A percentile compares a stretch with the other conserved stretches of the same genome.
These are phyloP conservation scores for Silene conica DNA, from an alignment of 148 eudicot species.

Conservation along the genomic window DNA sequence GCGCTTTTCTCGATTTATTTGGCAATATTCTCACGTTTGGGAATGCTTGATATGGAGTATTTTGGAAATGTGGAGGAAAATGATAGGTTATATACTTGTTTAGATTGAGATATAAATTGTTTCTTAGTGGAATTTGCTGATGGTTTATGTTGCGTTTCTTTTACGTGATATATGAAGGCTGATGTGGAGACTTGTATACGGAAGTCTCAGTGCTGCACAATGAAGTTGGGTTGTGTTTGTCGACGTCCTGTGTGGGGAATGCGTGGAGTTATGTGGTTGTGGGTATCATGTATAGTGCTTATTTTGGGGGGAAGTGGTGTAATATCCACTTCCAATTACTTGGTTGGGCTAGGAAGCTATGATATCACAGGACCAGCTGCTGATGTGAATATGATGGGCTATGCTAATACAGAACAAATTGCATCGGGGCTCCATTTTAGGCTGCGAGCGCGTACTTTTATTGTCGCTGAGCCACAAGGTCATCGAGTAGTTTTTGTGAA, in stretches of 20 bases:
- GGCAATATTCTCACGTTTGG: background rate
- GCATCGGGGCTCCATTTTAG: slow-evolving; percentile 88
- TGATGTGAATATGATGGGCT: slow-evolving; percentile 99
- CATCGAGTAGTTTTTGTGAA: slow-evolving; percentile 74
- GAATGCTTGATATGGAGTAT: background rate
- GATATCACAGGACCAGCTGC: slow-evolving; percentile 99
- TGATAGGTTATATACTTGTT: background rate
- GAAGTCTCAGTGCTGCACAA: slow-evolving; percentile 15
- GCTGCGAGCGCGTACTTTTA: slow-evolving; percentile 84
- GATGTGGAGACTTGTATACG: slow-evolving; percentile 22
- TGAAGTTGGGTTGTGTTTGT: slow-evolving; percentile 30
- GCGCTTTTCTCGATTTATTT: background rate
- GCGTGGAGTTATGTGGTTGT: slow-evolving; percentile 37
- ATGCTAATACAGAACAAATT: slow-evolving; percentile 69
- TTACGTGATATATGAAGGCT: slow-evolving; percentile 23
- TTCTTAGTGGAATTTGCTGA: background rate
- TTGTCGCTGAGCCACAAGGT: slow-evolving; percentile 79
- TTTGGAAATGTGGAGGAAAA: background rate
- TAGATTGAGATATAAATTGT: background rate
- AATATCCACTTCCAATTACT: slow-evolving; percentile 52
- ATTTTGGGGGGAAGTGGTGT: slow-evolving; percentile 27
- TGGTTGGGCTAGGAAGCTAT: slow-evolving; percentile 95
- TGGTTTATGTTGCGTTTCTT: background rate
- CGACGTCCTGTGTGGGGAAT: slow-evolving; percentile 20
- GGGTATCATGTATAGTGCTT: slow-evolving; percentile 33